Evolutionary conservation across 139 green algal species (phyloP), one percentile per base, ranked within the genome.

Genomic region (Chlorella sp.): DNA sequence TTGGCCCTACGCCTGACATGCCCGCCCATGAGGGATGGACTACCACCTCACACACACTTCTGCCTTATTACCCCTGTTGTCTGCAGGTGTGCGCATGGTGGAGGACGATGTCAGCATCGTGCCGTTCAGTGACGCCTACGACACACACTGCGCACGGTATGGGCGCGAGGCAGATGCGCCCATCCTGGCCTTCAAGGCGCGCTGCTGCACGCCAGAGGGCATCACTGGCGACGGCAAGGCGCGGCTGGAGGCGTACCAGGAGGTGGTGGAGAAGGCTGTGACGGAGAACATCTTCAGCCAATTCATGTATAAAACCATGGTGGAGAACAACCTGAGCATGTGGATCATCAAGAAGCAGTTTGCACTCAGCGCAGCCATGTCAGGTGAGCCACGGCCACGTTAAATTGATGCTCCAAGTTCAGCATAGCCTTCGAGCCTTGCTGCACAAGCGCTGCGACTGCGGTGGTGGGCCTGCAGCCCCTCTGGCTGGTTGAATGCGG

Each of bases 271-370:
- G 48, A 84, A 94, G 42, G 82, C 97, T 36, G 97, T 99, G 16
- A 96, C 86, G 53, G 97, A 99, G 89, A 99, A 98, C 89, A 94
- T 99, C 81, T 98, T 99, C 90, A 95, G 86, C 40, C 96, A 99
- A 95, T 99, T 96, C 91, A 96, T 99, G 89, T 99, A 99, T 97
- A 99, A 99, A 94, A 97, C 93, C 15, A 92, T 99, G 92, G 95
- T 97, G 30, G 97, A 91, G 61, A 91, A 91, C 85, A 97, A 93
- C 89, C 95, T 97, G 87, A 93, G 98, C 88, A 94, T 99, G 83
- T 99, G 96, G 96, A 94, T 93, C 32, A 99, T 99, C 96, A 99
- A 99, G 94, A 82, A 89, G 48, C 97, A 99, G 91, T 94, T 98
- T 91, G 97, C 97, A 53, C 94, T 99, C 19, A 97, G 73, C 42